These are phyloP conservation scores for Bryoglossum gracile DNA, from an alignment of 495 filamentous ascomycete genomes.

Conservation along the genomic window DNA sequence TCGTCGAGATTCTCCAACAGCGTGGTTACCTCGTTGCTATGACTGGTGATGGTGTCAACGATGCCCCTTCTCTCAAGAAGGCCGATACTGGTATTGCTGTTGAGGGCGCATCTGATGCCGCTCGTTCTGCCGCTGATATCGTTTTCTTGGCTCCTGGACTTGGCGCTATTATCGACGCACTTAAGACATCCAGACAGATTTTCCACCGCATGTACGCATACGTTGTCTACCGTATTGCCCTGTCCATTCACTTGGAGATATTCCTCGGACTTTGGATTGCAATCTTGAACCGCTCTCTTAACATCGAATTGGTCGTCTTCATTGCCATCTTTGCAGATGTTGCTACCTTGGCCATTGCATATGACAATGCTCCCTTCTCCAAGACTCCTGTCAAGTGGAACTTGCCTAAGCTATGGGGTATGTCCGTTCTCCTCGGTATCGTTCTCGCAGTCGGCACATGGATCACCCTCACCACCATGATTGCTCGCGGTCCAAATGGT, in stretches of 20 bases:
- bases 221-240: constrained; percentile 89
- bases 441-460: constrained; percentile 77
- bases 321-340: constrained; percentile 94
- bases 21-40: constrained; percentile 95
- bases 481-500: constrained; percentile 53
- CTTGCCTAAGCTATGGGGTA: constrained; percentile 84
- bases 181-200: constrained; percentile 91
- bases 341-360: constrained; percentile 86
- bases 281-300: constrained; percentile 73
- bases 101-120: constrained; percentile 88
- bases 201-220: constrained; percentile 98
- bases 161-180: constrained; percentile 84
- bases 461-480: constrained; percentile 75
- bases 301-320: constrained; percentile 82
- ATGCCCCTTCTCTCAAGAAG: constrained; percentile 93
- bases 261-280: constrained; percentile 89
- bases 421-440: constrained; percentile 74
- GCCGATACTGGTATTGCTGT: constrained; percentile 92
- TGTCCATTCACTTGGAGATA: constrained; percentile 84
- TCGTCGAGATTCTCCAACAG: constrained; percentile 94
- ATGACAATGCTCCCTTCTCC: constrained; percentile 86
- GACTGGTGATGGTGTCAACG: constrained; percentile 98
- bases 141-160: constrained; percentile 89
- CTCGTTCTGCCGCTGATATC: constrained; percentile 87
- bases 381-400: constrained; percentile 91